These are phyloP conservation scores for Boletus vermiculosoides DNA, from an alignment of 768 basidiomycete genomes.

Conservation along the genomic window DNA sequence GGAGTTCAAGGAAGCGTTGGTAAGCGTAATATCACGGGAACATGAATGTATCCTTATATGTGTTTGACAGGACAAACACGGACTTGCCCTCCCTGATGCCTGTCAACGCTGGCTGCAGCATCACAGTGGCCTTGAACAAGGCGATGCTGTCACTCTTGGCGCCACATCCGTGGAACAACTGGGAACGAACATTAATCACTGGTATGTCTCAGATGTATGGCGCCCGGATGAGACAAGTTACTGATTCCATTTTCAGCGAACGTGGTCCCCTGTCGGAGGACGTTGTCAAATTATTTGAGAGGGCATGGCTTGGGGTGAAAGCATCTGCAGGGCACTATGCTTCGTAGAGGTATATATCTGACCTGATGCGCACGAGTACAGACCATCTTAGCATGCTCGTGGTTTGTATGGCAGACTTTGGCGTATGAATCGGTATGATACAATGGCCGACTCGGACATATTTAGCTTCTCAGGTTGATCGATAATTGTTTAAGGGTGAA, in stretches of 20 bases:
- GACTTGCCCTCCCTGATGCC: constrained; percentile 10
- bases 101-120: constrained; percentile 17
- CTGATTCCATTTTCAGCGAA: constrained; percentile 17
- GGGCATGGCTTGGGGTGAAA: constrained; percentile 9
- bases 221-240: background rate
- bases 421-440: too few relatives aligned
- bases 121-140: constrained; percentile 19
- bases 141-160: constrained; percentile 38
- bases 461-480: background rate
- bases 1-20: constrained; percentile 14
- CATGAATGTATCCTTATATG: background rate
- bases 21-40: background rate
- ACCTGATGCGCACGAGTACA: background rate
- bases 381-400: background rate
- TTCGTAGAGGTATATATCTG: background rate
- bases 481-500: too few relatives aligned
- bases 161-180: constrained; percentile 37
- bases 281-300: constrained; percentile 10
- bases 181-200: constrained; percentile 22
- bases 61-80: constrained; percentile 9
- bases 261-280: constrained; percentile 15
- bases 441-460: background rate
- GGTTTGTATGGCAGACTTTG: background rate
- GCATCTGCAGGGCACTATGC: constrained; percentile 10
- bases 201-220: constrained; percentile 11